Evolutionary conservation across 1,139 yeast species (phyloP).

Genomic region (Suhomyces atakaporum): DNA sequence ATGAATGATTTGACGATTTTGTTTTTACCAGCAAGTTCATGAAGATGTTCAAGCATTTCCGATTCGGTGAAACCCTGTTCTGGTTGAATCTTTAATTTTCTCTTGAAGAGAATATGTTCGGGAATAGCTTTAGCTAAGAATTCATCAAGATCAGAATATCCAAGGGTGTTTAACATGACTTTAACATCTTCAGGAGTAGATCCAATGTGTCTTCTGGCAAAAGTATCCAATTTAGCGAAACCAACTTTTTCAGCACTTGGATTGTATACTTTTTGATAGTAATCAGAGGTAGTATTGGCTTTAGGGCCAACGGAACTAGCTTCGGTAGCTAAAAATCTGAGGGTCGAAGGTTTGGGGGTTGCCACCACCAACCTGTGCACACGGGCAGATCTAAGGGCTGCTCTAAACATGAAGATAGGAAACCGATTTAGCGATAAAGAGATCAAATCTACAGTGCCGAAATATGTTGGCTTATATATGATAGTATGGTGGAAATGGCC

Average conservation of each 20-base stretch:
- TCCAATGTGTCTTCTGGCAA: slow-evolving; percentile 89
- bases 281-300: slow-evolving; percentile 51
- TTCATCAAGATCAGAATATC: slow-evolving; percentile 65
- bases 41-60: slow-evolving; percentile 72
- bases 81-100: slow-evolving; percentile 66
- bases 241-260: slow-evolving; percentile 33
- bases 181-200: slow-evolving; percentile 66
- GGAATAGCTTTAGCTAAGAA: slow-evolving; percentile 81
- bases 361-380: slow-evolving; percentile 6
- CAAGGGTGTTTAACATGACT: slow-evolving; percentile 65
- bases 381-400: slow-evolving; percentile 13
- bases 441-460: neutral
- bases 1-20: slow-evolving; percentile 70
- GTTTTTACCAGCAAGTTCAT: slow-evolving; percentile 73
- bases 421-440: neutral
- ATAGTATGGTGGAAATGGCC: slow-evolving; percentile 1
- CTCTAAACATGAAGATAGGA: slow-evolving; percentile 4
- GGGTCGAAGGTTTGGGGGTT: neutral
- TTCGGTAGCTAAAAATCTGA: slow-evolving; percentile 10
- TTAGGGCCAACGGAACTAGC: slow-evolving; percentile 5
- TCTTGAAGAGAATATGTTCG: slow-evolving; percentile 64
- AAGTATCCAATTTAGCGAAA: slow-evolving; percentile 65
- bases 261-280: slow-evolving; percentile 43
- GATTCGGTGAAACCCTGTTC: slow-evolving; percentile 76
- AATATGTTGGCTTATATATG: slow-evolving; percentile 1